These are phyloP conservation scores for Wickerhamiella lipophila DNA, from an alignment of 805 yeast species.

Conservation along the genomic window DNA sequence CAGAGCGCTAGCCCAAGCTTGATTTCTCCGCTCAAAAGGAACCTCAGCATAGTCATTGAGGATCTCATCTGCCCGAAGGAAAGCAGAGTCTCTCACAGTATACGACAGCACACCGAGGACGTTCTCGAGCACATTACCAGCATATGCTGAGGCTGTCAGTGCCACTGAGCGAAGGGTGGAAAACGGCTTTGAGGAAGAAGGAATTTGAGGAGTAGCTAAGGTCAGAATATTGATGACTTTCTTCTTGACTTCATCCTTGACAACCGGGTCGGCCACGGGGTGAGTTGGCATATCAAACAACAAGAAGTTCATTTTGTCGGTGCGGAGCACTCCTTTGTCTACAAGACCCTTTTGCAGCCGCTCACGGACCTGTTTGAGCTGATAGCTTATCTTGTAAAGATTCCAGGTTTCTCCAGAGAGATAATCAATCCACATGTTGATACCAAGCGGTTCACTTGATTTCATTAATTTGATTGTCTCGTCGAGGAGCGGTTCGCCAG, in stretches of 20 bases:
- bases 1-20: constrained; percentile 37
- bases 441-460: constrained; percentile 65
- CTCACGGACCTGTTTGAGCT: constrained; percentile 93
- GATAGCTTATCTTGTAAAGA: constrained; percentile 83
- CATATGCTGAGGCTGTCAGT: constrained; percentile 78
- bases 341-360: constrained; percentile 92
- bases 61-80: constrained; percentile 87
- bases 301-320: constrained; percentile 88
- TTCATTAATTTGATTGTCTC: constrained; percentile 88
- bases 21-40: constrained; percentile 57
- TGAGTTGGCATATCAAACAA: constrained; percentile 98
- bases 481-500: constrained; percentile 91
- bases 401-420: constrained; percentile 95
- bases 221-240: constrained; percentile 61
- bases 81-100: constrained; percentile 84
- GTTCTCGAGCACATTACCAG: constrained; percentile 92
- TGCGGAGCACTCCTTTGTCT: constrained; percentile 90
- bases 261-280: constrained; percentile 75
- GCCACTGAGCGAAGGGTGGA: constrained; percentile 59
- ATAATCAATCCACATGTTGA: constrained; percentile 85
- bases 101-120: constrained; percentile 59
- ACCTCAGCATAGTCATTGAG: constrained; percentile 68
- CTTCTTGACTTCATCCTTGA: constrained; percentile 68
- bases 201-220: constrained; percentile 43
- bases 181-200: constrained; percentile 46